Conservation (phyloP, 352 stramenopile species). For the Hyphochytrium catenoides region DNA sequence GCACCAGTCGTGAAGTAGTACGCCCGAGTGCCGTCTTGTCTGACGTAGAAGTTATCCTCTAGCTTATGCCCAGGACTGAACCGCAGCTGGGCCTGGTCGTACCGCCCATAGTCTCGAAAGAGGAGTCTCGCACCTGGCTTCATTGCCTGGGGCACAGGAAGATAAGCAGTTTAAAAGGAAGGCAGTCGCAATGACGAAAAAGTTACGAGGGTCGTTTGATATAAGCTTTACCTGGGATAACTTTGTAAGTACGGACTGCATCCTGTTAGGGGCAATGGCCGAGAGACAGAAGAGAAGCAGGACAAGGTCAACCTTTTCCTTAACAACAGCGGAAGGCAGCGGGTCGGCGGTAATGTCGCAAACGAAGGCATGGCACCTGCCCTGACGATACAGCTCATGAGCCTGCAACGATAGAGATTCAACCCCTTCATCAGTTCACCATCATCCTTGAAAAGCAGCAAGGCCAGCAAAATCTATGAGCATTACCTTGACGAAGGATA, state of each 20-base stretch:
- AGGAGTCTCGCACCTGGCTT: conserved; percentile 35
- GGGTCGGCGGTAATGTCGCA: conserved; percentile 58
- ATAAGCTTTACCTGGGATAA: too few relatives aligned
- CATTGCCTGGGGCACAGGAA: conserved; percentile 16
- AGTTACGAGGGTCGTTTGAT: too few relatives aligned
- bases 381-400: conserved; percentile 44
- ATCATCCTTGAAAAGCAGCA: neutral
- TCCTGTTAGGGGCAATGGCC: conserved; percentile 63
- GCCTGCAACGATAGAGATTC: conserved; percentile 14
- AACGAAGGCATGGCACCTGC: conserved; percentile 33
- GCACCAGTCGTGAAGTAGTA: conserved; percentile 73
- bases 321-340: conserved; percentile 22
- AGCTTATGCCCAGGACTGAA: conserved; percentile 61
- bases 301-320: conserved; percentile 40
- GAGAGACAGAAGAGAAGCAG: conserved; percentile 69
- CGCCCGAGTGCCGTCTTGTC: conserved; percentile 77
- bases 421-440: neutral
- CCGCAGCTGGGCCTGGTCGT: conserved; percentile 82
- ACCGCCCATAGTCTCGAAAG: conserved; percentile 84
- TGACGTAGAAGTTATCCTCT: conserved; percentile 82
- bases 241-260: conserved; percentile 57
- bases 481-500: conserved; percentile 63
- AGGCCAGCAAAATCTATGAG: conserved; percentile 4
- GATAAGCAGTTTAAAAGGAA: too few relatives aligned
- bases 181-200: too few relatives aligned